A percentile compares a stretch with the other conserved stretches of the same genome.
Evolutionary conservation across 345 rosid genomes (phyloP).

Genomic region (Dimocarpus longan): DNA sequence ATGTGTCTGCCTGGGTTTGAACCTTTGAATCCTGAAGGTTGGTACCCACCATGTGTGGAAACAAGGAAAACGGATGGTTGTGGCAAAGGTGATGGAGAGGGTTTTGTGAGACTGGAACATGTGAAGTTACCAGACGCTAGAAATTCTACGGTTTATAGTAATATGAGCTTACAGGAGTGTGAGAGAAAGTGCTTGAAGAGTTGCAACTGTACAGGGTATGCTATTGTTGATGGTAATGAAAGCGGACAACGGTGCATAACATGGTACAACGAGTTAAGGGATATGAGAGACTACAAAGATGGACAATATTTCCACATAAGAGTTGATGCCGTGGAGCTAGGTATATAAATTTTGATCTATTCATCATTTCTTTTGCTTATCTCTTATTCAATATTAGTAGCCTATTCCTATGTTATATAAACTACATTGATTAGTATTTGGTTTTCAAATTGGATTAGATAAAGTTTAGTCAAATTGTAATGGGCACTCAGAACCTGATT

Average conservation of each 20-base stretch:
- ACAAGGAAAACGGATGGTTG: too few relatives aligned
- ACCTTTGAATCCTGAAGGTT: too few relatives aligned
- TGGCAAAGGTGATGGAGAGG: background rate
- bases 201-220: slow-evolving; percentile 11
- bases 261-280: background rate
- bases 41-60: too few relatives aligned
- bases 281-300: background rate
- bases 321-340: slow-evolving; percentile 5
- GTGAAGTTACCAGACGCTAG: slow-evolving; percentile 4
- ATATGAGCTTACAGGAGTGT: slow-evolving; percentile 4
- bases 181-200: slow-evolving; percentile 4
- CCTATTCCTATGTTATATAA: too few relatives aligned
- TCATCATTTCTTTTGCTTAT: too few relatives aligned
- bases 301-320: slow-evolving; percentile 3
- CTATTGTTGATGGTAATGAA: background rate
- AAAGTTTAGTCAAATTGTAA: too few relatives aligned
- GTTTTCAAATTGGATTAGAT: too few relatives aligned
- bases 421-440: background rate
- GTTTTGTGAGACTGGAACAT: background rate
- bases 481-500: too few relatives aligned
- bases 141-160: background rate
- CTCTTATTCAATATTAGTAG: too few relatives aligned
- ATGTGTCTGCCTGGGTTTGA: too few relatives aligned
- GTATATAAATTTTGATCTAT: background rate
- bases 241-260: background rate